Evolutionary conservation across 495 filamentous ascomycete genomes (phyloP), one percentile per base, ranked within the genome.

Genomic region (Annulohypoxylon maeteangense): DNA sequence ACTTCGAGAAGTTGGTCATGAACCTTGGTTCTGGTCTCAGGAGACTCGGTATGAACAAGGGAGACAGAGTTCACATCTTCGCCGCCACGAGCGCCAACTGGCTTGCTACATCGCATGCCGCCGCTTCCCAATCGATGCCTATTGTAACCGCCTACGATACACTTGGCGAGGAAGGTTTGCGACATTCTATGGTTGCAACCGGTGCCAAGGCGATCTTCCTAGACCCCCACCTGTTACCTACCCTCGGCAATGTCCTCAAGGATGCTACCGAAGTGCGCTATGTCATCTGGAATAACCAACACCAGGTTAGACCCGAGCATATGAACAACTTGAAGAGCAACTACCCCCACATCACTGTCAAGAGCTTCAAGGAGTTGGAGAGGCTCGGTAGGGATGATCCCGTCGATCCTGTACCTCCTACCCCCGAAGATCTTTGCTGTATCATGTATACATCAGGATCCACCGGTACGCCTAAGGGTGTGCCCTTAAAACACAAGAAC

Each of bases 361-460:
- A 92, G 72, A 97, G 90, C 86, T 91, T 95, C 71, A 93, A 97
- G 58, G 93, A 98, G 42, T 82, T 99, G 65, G 80, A 88, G 67
- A 90, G 95, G 81, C 82, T 92, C 45, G 95, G 95, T 74, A 87
- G 93, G 79, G 89, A 92, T 67, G 95, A 96, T 76, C 89, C 87
- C 7, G 88, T 89, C 48, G 94, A 98, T 7, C 88, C 92, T 16
- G 89, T 92, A 16, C 91, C 93, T 40, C 94, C 95, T 3, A 80
- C 83, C 25, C 86, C 92, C 1, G 92, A 97, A 54, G 95, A 97
- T 78, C 87, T 99, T 11, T 95, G 92, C 86, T 97, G 95, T 78
- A 97, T 99, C 79, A 99, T 99, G 95, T 99, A 98, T 84, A 99
- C 95, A 1, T 98, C 95, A 31, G 95, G 95, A 45, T 97, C 95